Evolutionary conservation across 805 yeast species (phyloP), one percentile per base, ranked within the genome.

Genomic region (Yarrowia keelungensis): DNA sequence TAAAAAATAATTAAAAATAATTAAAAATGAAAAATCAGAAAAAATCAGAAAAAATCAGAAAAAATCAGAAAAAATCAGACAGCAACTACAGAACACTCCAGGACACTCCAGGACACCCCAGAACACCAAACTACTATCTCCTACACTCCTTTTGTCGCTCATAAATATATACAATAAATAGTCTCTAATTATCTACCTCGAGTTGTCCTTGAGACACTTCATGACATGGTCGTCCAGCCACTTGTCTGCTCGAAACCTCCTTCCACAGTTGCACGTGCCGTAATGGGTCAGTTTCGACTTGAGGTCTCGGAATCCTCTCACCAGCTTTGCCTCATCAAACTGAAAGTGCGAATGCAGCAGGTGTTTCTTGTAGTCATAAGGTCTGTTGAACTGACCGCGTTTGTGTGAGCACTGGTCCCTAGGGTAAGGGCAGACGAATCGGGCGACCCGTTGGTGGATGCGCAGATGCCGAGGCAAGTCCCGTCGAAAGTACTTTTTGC

Each of bases 341-440:
- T 75, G 75, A 74, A 87, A 87, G 72, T 87, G 91, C 66, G 83
- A 79, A 74, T 87, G 88, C 49, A 87, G 77, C 67, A 87, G 76
- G 74, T 87, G 91, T 73, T 87, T 87, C 74, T 87, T 87, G 79
- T 80, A 86, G 75, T 87, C 91, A 75, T 87, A 87, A 7, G 89
- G 89, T 61, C 91, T 79, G 76, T 87, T 87, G 78, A 87, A 87
- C 73, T 80, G 84, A 38, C 89, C 87, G 14, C 87, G 81, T 73
- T 83, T 86, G 74, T 87, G 90, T 3, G 82, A 77, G 74, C 91
- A 87, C 54, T 77, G 76, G n/a, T 78, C 78, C 61, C 82, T 79
- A 9, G 90, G 90, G 72, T 82, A 87, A 16, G 84, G 80, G 74
- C 91, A 87, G 43, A 76, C 81, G 74, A 87, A 87, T 45, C 90